Evolutionary conservation across 2,329 filamentous ascomycete species (phyloP).

Genomic region (Purpureocillium takamizusanense): DNA sequence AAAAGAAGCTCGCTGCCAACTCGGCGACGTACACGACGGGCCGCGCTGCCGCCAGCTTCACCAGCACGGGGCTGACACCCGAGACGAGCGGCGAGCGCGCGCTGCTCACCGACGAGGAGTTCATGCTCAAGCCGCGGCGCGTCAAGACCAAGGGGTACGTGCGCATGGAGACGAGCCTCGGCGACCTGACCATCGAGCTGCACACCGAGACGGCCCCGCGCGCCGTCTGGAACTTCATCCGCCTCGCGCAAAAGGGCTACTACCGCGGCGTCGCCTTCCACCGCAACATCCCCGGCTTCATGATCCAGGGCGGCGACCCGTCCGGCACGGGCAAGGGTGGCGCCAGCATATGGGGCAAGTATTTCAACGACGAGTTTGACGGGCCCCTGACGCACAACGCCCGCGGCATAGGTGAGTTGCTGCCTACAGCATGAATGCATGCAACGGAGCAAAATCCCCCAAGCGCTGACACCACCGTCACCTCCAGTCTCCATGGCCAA

Average conservation of each 20-base stretch:
- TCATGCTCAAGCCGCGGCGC: conserved; percentile 84
- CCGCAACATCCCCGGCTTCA: conserved; percentile 89
- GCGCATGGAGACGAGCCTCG: conserved; percentile 76
- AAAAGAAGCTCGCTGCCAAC: conserved; percentile 64
- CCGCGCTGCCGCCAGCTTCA: conserved; percentile 86
- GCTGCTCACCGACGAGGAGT: conserved; percentile 85
- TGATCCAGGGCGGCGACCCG: conserved; percentile 96
- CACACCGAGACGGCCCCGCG: conserved; percentile 85
- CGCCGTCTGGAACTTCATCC: conserved; percentile 95
- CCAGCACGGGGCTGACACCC: conserved; percentile 85
- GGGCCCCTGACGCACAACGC: conserved; percentile 76
- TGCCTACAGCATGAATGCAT: not conserved
- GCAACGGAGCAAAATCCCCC: not conserved
- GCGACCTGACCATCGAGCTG: conserved; percentile 79
- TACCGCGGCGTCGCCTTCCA: conserved; percentile 82
- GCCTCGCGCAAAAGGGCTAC: conserved; percentile 80
- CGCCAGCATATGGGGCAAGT: conserved; percentile 83
- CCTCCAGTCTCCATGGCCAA: conserved; percentile 74
- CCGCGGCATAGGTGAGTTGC: conserved; percentile 50
- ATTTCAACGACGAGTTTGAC: conserved; percentile 89
- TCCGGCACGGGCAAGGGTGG: conserved; percentile 90
- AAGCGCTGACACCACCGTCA: not conserved
- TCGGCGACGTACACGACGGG: conserved; percentile 87
- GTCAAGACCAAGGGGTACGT: conserved; percentile 89
- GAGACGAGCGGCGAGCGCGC: conserved; percentile 84